These are phyloP conservation scores for Huntiella omanensis DNA, from an alignment of 2,329 filamentous ascomycete species.

Conservation along the genomic window DNA sequence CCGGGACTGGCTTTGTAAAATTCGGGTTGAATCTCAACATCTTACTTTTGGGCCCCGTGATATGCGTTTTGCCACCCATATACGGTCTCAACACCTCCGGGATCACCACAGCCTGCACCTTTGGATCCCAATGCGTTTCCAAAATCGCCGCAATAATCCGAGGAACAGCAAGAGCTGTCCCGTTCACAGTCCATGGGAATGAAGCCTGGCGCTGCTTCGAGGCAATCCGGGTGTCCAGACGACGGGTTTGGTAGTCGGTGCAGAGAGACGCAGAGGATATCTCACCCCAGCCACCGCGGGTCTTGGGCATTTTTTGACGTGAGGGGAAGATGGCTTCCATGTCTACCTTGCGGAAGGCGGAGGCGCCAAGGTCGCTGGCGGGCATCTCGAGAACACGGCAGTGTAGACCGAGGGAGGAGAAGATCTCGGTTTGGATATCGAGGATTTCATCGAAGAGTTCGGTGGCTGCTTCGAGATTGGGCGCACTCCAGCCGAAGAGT, in stretches of 20 bases:
- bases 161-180: slow-evolving; percentile 81
- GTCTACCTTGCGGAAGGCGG: slow-evolving; percentile 70
- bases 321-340: slow-evolving; percentile 92
- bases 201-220: slow-evolving; percentile 45
- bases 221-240: slow-evolving; percentile 61
- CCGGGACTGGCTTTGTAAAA: too few species aligned
- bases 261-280: slow-evolving; percentile 81
- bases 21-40: background rate
- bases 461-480: slow-evolving; percentile 20
- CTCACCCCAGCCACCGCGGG: slow-evolving; percentile 70
- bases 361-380: slow-evolving; percentile 68
- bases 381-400: slow-evolving; percentile 92
- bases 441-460: slow-evolving; percentile 70
- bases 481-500: slow-evolving; percentile 82
- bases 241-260: slow-evolving; percentile 80
- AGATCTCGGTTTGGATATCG: slow-evolving; percentile 67
- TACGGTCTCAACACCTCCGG: slow-evolving; percentile 64
- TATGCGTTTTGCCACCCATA: slow-evolving; percentile 60
- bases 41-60: slow-evolving; percentile 22
- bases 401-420: slow-evolving; percentile 57
- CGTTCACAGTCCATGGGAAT: slow-evolving; percentile 84
- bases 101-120: slow-evolving; percentile 45
- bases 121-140: slow-evolving; percentile 77
- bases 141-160: slow-evolving; percentile 74
- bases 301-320: slow-evolving; percentile 26